These are phyloP conservation scores for Scheffersomyces ergatensis DNA, from an alignment of 805 yeast species.

Conservation along the genomic window DNA sequence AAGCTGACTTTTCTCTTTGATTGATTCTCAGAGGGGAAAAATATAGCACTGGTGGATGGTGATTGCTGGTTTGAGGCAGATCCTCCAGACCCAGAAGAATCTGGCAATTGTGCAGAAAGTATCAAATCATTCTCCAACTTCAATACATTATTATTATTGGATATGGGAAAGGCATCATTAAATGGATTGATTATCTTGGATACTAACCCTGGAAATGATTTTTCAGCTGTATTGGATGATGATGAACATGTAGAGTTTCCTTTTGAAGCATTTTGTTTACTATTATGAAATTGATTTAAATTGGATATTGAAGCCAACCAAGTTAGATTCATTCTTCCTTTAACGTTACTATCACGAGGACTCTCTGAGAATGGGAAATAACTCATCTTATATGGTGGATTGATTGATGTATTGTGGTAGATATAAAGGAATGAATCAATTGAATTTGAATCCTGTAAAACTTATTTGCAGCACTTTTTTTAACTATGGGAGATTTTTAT, in stretches of 20 bases:
- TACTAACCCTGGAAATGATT: background rate
- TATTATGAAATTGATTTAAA: background rate
- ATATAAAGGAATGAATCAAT: too few species aligned
- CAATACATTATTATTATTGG: background rate
- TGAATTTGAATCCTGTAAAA: too few species aligned
- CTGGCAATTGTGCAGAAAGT: background rate
- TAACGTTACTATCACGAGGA: background rate
- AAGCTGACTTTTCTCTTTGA: background rate
- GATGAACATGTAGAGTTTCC: background rate
- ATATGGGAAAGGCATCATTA: conserved; percentile 5
- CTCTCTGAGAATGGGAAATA: background rate
- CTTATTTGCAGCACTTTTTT: too few species aligned
- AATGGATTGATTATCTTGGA: conserved; percentile 5
- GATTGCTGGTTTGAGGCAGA: conserved; percentile 1
- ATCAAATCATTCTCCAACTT: conserved; percentile 1
- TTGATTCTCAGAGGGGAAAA: background rate
- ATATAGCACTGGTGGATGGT: background rate
- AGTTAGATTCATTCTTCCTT: background rate
- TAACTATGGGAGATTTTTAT: too few species aligned
- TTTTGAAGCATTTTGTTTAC: background rate
- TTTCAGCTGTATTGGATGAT: conserved; percentile 2
- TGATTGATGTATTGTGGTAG: too few species aligned
- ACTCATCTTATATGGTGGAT: background rate
- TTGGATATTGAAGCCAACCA: conserved; percentile 2
- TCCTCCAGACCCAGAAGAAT: background rate